phyloP scores from a whole-genome alignment of 345 rosid genomes.

The Jatropha curcas region DNA sequence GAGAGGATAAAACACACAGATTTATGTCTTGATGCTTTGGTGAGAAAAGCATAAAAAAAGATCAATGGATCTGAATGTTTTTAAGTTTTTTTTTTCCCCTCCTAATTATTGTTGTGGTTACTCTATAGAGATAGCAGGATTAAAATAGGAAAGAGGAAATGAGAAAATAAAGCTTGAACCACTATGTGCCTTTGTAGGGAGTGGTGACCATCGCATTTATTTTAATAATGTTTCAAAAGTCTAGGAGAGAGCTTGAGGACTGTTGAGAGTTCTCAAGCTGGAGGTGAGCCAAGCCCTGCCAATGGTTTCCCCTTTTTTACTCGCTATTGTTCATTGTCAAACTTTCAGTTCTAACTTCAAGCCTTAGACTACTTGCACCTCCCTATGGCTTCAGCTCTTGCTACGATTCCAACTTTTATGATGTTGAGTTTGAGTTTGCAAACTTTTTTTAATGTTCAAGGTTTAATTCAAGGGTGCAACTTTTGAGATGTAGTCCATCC shows the following conservation, averaged over 20 bases:
- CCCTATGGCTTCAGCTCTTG: neutral
- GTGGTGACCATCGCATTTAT: neutral
- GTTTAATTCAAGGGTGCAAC: neutral
- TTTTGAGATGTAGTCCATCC: neutral
- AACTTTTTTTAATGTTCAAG: neutral
- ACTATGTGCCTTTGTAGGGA: too few species aligned
- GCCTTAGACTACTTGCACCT: neutral
- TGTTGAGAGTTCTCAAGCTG: neutral
- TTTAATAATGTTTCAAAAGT: neutral
- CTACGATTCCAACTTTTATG: neutral
- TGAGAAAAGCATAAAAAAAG: too few species aligned
- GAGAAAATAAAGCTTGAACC: neutral
- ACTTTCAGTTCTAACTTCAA: neutral
- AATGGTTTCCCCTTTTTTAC: neutral
- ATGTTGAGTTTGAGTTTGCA: neutral
- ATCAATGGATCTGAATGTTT: neutral
- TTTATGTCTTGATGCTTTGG: neutral
- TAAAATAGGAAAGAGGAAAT: neutral
- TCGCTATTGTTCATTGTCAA: neutral
- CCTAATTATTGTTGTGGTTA: neutral
- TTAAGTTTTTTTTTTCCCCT: neutral
- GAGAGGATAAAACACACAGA: neutral
- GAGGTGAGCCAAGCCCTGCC: neutral
- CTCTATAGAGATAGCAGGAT: neutral
- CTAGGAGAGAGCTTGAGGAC: neutral